Base-by-base conservation (phyloP, 805 yeast species). In the Monosporozyma yasuniensis region DNA sequence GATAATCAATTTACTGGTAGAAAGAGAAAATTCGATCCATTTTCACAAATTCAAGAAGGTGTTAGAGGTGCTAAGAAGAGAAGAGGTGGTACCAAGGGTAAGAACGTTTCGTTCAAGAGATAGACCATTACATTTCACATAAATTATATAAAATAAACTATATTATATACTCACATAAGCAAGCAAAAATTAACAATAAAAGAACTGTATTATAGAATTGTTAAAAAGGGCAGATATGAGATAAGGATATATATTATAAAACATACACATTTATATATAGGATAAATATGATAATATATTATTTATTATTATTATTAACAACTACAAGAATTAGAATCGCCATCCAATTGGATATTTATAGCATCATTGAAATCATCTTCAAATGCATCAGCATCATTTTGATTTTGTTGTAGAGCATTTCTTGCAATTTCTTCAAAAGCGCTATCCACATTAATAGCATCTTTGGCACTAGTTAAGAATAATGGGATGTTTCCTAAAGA, bases 381-480 rank as follows among this genome's bases (percentile, higher is more conserved):
- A 61, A 84, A 89, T 52, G 88, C 96, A 60, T 87, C 87, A 49
- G 86, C 84, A 50, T 67, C 71, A 37, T 67, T 65, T 54, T 68
- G 67, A 66, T 89, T 96, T 69, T 91, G 98, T 66, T 89, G 96
- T 61, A 91, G 73, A 0, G 98, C 99, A 72, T 87, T 88, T 61
- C 96, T 79, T 30, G 96, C 96, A 60, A 91, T 87, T 42, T 90
- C 95, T 66, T 93, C 97, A 63, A 91, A 91, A 2, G 98, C 98
- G 60, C 85, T 82, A 63, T 90, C 96, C 34, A 91, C 96, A 59
- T 95, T 95, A 46, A 90, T 87, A 14, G 93, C 89, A 66, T 89
- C 96, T 72, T 91, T 93, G 18, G 99, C 99, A 74, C 93, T 83
- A n/a, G 99, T 91, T 68, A 91, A 96, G 63, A 93, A 91, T 52